These are phyloP conservation scores for Clathrospora elynae DNA, from an alignment of 2,329 filamentous ascomycete species.

Conservation along the genomic window DNA sequence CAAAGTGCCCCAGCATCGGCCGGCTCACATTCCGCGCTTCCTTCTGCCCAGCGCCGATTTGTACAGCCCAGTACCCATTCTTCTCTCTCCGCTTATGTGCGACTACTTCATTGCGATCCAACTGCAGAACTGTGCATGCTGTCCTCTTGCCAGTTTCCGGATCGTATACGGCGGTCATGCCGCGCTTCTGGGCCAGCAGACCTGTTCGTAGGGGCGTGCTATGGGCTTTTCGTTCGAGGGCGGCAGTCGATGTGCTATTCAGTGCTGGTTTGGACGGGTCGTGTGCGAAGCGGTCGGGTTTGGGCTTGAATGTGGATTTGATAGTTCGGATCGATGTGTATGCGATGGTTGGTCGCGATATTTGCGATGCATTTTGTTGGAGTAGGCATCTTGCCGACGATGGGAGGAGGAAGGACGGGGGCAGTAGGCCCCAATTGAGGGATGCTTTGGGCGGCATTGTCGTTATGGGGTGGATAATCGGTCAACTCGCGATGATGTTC, in stretches of 20 bases:
- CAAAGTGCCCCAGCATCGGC: slow-evolving; percentile 86
- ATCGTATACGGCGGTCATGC: slow-evolving; percentile 92
- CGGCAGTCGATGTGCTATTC: slow-evolving; percentile 61
- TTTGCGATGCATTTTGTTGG: slow-evolving; percentile 20
- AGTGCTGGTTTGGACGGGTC: slow-evolving; percentile 58
- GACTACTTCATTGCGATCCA: slow-evolving; percentile 90
- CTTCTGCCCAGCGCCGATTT: slow-evolving; percentile 79
- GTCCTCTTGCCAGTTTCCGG: slow-evolving; percentile 74
- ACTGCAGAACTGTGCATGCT: slow-evolving; percentile 88
- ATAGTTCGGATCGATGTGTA: slow-evolving; percentile 51
- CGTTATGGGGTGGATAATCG: slow-evolving; percentile 10
- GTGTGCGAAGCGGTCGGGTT: slow-evolving; percentile 60
- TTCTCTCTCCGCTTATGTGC: slow-evolving; percentile 78
- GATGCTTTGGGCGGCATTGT: slow-evolving; percentile 45
- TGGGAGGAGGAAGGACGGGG: slow-evolving; percentile 38
- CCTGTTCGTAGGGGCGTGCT: slow-evolving; percentile 74
- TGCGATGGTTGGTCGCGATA: slow-evolving; percentile 19
- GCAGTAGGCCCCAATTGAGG: slow-evolving; percentile 42
- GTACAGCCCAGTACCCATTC: slow-evolving; percentile 93
- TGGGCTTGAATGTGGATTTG: slow-evolving; percentile 61
- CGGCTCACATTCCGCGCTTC: slow-evolving; percentile 77
- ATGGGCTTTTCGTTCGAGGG: slow-evolving; percentile 62
- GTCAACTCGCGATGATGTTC: slow-evolving; percentile 13
- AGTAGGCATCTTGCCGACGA: slow-evolving; percentile 33
- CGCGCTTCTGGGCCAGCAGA: slow-evolving; percentile 85